Evolutionary conservation across 495 filamentous ascomycete species (phyloP), one percentile per base, ranked within the genome.

Genomic region (Penicillium macrosclerotiorum): DNA sequence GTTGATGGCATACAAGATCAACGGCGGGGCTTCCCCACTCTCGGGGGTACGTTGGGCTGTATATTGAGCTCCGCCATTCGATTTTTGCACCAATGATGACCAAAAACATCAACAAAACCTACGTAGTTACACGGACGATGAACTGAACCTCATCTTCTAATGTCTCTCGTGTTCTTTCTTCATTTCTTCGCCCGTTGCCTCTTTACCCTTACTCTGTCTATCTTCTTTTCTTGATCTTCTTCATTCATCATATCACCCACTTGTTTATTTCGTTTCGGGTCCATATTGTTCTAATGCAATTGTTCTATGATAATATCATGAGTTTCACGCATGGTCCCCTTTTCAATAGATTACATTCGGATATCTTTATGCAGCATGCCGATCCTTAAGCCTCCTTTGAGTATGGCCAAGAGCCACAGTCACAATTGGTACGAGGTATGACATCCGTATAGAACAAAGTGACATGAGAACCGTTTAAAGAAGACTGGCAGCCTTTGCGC

Each of bases 201-300:
- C 30, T 42, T 36, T 30, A 35, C 46, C 26, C 25, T 42, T 44
- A 52, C 40, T 20, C 22, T 54, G 46, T 47, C 30, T 13, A 45
- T 50, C 45, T 31, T 44, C 23, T 48, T 19, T 47, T 54, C 39
- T 44, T 42, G 25, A 26, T 38, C 33, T 25, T 16, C 37, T 9
- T n/a, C n/a, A n/a, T n/a, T n/a, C n/a, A n/a, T n/a, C n/a, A n/a
- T n/a, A n/a, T n/a, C 12, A 13, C 19, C 31, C 51, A 35, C 23
- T 45, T 56, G 54, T 55, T 40, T 47, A 49, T 51, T 43, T 54
- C 31, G 29, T 55, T 57, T 61, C 54, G 61, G 58, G 55, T 54
- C 45, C 40, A 57, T 60, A 60, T 63, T 55, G 47, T 57, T 55
- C 44, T 47, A 65, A 57, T 57, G 52, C 38, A 54, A 42, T 42